Conservation (phyloP, 2,329 filamentous ascomycete species). For the Verticillium dahliae region DNA sequence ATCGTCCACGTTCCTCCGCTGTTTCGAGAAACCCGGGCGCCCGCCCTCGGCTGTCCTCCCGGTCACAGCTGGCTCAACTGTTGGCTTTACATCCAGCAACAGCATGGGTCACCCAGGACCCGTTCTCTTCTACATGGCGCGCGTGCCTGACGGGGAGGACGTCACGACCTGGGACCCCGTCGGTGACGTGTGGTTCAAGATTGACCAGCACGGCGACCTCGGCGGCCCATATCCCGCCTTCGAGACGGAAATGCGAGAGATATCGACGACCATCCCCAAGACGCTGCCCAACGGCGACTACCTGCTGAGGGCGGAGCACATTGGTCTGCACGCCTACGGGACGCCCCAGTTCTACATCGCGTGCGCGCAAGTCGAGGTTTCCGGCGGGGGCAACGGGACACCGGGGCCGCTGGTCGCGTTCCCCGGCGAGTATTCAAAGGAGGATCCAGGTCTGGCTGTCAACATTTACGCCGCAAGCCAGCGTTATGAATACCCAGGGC, state of each 20-base stretch:
- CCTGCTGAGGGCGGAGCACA: slow-evolving; percentile 22
- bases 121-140: slow-evolving; percentile 25
- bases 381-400: slow-evolving; percentile 19
- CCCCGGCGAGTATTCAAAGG: slow-evolving; percentile 24
- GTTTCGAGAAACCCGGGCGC: slow-evolving; percentile 18
- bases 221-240: not conserved
- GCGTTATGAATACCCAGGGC: not conserved
- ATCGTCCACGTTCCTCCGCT: slow-evolving; percentile 20
- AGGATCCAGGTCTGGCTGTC: slow-evolving; percentile 25
- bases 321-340: slow-evolving; percentile 22
- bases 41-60: slow-evolving; percentile 13
- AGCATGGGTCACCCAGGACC: slow-evolving; percentile 28
- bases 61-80: not conserved
- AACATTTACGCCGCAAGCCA: slow-evolving; percentile 18
- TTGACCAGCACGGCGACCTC: slow-evolving; percentile 2
- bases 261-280: slow-evolving; percentile 12
- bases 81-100: slow-evolving; percentile 26
- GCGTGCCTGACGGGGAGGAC: slow-evolving; percentile 19
- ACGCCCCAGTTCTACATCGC: slow-evolving; percentile 24
- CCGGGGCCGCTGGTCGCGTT: slow-evolving; percentile 21
- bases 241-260: slow-evolving; percentile 1
- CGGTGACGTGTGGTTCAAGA: slow-evolving; percentile 26
- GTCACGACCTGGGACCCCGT: slow-evolving; percentile 23
- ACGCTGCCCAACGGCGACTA: slow-evolving; percentile 15
- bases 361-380: slow-evolving; percentile 15